Evolutionary conservation across 176 grass and related monocot genomes (phyloP).

Genomic region (Hyparrhenia diplandra): DNA sequence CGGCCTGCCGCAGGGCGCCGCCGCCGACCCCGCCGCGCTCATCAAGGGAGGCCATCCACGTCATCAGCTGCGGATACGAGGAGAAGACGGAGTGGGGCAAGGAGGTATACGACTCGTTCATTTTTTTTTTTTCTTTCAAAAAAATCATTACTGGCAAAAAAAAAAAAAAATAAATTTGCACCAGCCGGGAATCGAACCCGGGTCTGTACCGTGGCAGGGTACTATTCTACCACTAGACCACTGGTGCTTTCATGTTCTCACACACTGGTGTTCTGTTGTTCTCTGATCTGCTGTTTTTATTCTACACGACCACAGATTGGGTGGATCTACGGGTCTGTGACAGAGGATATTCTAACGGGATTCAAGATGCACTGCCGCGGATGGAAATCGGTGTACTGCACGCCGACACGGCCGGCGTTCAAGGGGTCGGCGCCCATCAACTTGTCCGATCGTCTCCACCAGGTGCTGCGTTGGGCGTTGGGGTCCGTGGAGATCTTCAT

Average conservation of each 20-base stretch:
- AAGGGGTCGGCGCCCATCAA: constrained; percentile 92
- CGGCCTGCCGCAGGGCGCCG: constrained; percentile 58
- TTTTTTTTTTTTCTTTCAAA: too few species aligned
- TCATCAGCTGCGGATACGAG: constrained; percentile 92
- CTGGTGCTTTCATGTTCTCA: constrained; percentile 54
- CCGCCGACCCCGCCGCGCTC: constrained; percentile 51
- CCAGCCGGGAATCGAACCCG: constrained; percentile 57
- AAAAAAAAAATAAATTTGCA: not conserved
- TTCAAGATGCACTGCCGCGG: constrained; percentile 99
- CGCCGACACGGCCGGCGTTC: constrained; percentile 55
- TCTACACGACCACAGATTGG: constrained; percentile 34
- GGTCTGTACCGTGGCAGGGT: constrained; percentile 82
- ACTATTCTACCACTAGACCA: constrained; percentile 84
- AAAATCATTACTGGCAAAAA: not conserved
- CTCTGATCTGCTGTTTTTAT: fast-evolving
- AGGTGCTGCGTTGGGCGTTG: constrained; percentile 83
- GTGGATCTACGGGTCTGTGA: constrained; percentile 92
- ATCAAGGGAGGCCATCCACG: constrained; percentile 94
- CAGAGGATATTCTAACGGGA: constrained; percentile 86
- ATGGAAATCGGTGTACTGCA: constrained; percentile 93
- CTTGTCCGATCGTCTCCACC: constrained; percentile 72
- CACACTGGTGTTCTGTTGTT: too few species aligned
- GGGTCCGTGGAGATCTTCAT: constrained; percentile 93
- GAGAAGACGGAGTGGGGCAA: constrained; percentile 98
- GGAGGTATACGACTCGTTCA: constrained; percentile 55